Percentiles rank a stretch among this genome's conserved stretches.
These are phyloP conservation scores for Yamadazyma triangularis DNA, from an alignment of 1,139 yeast species.

Conservation along the genomic window DNA sequence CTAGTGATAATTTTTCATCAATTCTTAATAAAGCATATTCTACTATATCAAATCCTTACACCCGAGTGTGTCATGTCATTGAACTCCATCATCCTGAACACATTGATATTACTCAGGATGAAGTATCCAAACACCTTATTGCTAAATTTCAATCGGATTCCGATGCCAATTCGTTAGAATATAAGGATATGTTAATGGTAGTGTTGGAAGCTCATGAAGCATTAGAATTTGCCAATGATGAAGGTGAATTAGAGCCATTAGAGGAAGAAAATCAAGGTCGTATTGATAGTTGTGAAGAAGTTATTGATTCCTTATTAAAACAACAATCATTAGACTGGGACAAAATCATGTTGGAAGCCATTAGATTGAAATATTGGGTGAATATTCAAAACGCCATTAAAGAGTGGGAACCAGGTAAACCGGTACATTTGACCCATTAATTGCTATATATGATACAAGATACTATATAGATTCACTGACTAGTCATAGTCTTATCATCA, in stretches of 20 bases:
- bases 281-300: conserved; percentile 36
- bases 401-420: conserved; percentile 75
- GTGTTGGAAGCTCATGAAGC: conserved; percentile 81
- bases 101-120: conserved; percentile 38
- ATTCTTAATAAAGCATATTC: conserved; percentile 72
- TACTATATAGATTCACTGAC: too few relatives aligned
- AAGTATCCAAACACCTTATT: conserved; percentile 33
- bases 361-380: conserved; percentile 78
- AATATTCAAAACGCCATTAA: conserved; percentile 70
- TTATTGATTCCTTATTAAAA: conserved; percentile 24
- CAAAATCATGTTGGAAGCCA: conserved; percentile 59
- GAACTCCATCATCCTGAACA: conserved; percentile 34
- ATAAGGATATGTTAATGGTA: conserved; percentile 62
- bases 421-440: conserved; percentile 58
- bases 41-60: conserved; percentile 63
- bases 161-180: conserved; percentile 27
- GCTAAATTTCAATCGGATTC: conserved; percentile 27
- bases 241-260: conserved; percentile 52
- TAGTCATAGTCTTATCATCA: conserved; percentile 45
- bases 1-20: conserved; percentile 38
- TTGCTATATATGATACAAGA: too few relatives aligned
- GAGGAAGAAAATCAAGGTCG: conserved; percentile 52
- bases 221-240: conserved; percentile 58
- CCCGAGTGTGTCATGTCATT: conserved; percentile 45
- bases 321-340: conserved; percentile 46